Evolutionary conservation across 23 red algal species (phyloP).

Genomic region (Pyropia yezoensis): DNA sequence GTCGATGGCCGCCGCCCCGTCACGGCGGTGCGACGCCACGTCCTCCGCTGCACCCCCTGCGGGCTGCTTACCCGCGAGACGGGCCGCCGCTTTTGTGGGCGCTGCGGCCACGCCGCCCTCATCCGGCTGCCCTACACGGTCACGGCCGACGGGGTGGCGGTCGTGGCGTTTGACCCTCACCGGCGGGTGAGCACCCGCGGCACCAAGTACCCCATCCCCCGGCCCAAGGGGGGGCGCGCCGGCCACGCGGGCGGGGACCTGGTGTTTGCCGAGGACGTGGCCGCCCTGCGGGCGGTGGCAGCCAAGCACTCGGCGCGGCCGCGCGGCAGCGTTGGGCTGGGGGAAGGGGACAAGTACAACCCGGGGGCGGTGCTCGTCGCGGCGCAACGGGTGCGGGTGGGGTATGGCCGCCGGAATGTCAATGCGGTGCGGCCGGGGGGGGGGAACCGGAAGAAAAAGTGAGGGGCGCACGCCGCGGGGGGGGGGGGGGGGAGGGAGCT

Average conservation of each 20-base stretch:
- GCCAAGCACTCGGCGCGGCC: conserved; percentile 26
- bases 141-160: conserved; percentile 49
- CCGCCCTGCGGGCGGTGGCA: conserved; percentile 36
- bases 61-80: conserved; percentile 42
- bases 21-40: conserved; percentile 36
- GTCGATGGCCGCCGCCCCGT: conserved; percentile 73
- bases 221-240: conserved; percentile 68
- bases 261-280: conserved; percentile 70
- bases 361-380: conserved; percentile 38
- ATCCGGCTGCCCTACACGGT: conserved; percentile 51
- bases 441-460: conserved; percentile 5
- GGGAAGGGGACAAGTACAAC: conserved; percentile 76
- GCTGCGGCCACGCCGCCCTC: conserved; percentile 66
- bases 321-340: conserved; percentile 42
- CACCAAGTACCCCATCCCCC: conserved; percentile 87
- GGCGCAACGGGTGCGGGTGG: conserved; percentile 37
- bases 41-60: conserved; percentile 69
- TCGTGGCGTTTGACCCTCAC: conserved; percentile 39
- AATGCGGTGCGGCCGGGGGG: conserved; percentile 31
- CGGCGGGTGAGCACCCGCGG: conserved; percentile 35
- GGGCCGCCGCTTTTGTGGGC: conserved; percentile 59
- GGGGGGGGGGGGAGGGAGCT: too few relatives aligned
- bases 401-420: conserved; percentile 53
- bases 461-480: not conserved
- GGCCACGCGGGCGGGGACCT: conserved; percentile 34